Evolutionary conservation across 2,329 filamentous ascomycete species (phyloP), one percentile per base, ranked within the genome.

Genomic region (Colletotrichum spinosum): DNA sequence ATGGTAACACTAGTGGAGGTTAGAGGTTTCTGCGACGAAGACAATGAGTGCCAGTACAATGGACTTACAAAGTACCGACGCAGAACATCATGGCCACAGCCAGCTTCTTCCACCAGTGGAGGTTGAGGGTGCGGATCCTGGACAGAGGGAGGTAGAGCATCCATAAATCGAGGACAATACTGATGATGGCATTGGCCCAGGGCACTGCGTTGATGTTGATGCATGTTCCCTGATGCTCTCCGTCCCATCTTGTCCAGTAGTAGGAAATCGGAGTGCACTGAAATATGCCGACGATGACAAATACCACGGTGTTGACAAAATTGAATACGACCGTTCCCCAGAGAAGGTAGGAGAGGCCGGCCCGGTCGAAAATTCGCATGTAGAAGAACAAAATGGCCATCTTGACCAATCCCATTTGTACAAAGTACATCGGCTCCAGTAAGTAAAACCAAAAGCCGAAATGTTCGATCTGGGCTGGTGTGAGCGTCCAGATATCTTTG

Each of bases 181-280:
- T 78, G 50, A 81, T 75, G 1, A 70, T 71, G 0, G 81, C 80
- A 39, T 82, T 79, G 17, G 76, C 75, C 79, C 81, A 84, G 2
- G 74, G 75, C 34, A 81, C 75, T 0, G 72, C 69, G 45, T 77
- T 79, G 12, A 78, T 71, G 45, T 83, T 72, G 55, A 81, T 70
- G 60, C 83, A 84, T 4, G 54, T 71, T 2, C 82, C 82, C 1
- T 69, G 41, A 4, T 78, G 74, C 15, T 78, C 72, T 0, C 76
- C 77, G 12, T 80, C 77, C 79, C 81, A 83, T 9, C 72, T 72
- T 1, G 67, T 71, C 81, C 81, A 84, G 61, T 77, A 78, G 44
- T 74, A 80, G 4, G 63, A 66, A 1, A 83, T 70, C 0, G 81
- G 81, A 1, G 69, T 72, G 55, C 80, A 82, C 41, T 81, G 75